Evolutionary conservation across 2,329 filamentous ascomycete species (phyloP), one percentile per base, ranked within the genome.

Genomic region (Fusarium irregulare): DNA sequence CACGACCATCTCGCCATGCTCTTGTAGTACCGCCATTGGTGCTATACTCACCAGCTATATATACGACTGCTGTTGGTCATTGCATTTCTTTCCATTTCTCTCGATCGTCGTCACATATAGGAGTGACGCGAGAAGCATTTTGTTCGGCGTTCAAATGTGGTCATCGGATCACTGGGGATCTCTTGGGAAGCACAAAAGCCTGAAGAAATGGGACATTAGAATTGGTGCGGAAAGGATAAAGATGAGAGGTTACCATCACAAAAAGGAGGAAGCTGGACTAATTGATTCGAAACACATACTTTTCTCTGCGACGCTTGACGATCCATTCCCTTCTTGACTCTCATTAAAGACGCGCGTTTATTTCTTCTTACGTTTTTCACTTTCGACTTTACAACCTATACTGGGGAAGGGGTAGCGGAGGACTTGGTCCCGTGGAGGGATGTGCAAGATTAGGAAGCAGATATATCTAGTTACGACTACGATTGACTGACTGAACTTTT

Each of bases 61-160:
- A 27, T 45, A 46, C 54, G 47, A 42, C 45, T 58, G n/a, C 32
- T n/a, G 14, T 30, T 32, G 63, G 71, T 66, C 32, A 48, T 51
- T 65, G 60, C 44, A 61, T 61, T 54, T 50, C 58, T 49, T 45
- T 56, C 57, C 55, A 57, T 54, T 48, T 64, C 56, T 50, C 58
- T 59, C 34, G 41, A 50, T 61, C 48, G 66, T 64, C 54, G 56
- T 47, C 55, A 59, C 55, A 50, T 56, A 56, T 47, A 45, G 40
- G 44, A 56, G 60, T 32, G 68, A 69, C 30, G 57, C 62, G 55
- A 66, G 64, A 75, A 68, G 72, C 72, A 75, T 73, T 65, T 54
- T 66, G 62, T 71, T 75, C 49, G 73, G 73, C 73, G 73, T 75
- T 75, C 64, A 60, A 71, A 60, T 65, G 72, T 75, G 56, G 75